Percentiles rank a stretch among this genome's conserved stretches.
These are phyloP conservation scores for Eutypa lata DNA, from an alignment of 2,329 filamentous ascomycete genomes.

Conservation along the genomic window DNA sequence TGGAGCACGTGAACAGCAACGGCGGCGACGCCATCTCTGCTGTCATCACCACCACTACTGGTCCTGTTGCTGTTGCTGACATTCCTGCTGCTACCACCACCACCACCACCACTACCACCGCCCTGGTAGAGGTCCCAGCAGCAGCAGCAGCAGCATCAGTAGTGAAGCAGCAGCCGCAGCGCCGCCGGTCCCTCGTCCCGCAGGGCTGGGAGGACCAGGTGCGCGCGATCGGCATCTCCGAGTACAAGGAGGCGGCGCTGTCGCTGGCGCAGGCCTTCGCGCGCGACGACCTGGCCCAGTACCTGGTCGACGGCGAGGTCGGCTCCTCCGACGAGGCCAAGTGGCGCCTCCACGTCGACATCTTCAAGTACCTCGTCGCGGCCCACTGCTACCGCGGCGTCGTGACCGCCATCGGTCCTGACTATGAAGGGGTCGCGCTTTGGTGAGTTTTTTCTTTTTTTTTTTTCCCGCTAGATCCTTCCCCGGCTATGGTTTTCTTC, in stretches of 20 bases:
- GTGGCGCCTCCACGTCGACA: slow-evolving; percentile 73
- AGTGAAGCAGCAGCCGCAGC: slow-evolving; percentile 15
- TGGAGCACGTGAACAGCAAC: slow-evolving; percentile 37
- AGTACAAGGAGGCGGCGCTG: slow-evolving; percentile 68
- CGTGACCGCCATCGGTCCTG: slow-evolving; percentile 69
- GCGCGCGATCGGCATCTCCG: slow-evolving; percentile 60
- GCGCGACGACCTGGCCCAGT: slow-evolving; percentile 69
- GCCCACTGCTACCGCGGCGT: slow-evolving; percentile 72
- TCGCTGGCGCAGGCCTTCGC: slow-evolving; percentile 77
- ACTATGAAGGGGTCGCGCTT: slow-evolving; percentile 75
- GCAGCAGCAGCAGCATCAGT: background rate
- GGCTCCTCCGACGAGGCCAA: slow-evolving; percentile 62
- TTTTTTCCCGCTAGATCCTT: background rate
- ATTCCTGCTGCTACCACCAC: too few species aligned
- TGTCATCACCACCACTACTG: background rate
- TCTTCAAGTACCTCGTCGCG: slow-evolving; percentile 74
- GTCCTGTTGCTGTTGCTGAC: too few species aligned
- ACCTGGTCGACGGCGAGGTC: slow-evolving; percentile 68
- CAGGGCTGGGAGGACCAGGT: slow-evolving; percentile 52
- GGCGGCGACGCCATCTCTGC: slow-evolving; percentile 13
- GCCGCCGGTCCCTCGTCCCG: slow-evolving; percentile 47
- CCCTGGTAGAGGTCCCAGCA: background rate
- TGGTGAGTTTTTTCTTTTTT: slow-evolving; percentile 54
- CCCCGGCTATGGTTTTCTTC: background rate
- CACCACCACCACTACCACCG: background rate